Base-by-base conservation (phyloP, 306 rosid genomes). In the Sesbania bispinosa region DNA sequence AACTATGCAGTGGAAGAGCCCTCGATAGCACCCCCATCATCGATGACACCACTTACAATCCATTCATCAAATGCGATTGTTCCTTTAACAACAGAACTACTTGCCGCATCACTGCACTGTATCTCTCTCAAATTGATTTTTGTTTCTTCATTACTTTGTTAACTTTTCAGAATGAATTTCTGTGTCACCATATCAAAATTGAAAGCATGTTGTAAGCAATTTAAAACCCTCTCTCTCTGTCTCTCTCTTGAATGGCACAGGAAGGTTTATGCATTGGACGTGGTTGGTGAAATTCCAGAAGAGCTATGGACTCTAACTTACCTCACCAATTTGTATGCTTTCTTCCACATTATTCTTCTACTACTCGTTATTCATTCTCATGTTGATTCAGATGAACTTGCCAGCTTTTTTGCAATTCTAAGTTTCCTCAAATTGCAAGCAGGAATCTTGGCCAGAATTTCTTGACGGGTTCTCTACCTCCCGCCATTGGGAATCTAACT, bases 11-110 rank as follows among this genome's bases (percentile, higher is more conserved):
- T 45, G 91, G 98, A 38, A 73, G 41, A 1, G 96, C 98, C 45
- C 45, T 57, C 0, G 90, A 82, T 20, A 0, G 55, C 20, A 62
- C 80, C 46, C 27, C 75, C 58, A 0, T 2, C 27, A 23, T 86
- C 21, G 81, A 21, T 0, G 4, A 23, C 41, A 0, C 0, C 0
- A 6, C 29, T 24, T 65, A n/a, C 71, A 80, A 90, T 46, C 96
- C 98, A 11, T 78, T 88, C 57, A 86, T 92, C 83, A 85, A 85
- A 85, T 90, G 98, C 21, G 68, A 59, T 21, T 90, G 96, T 60
- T 78, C 86, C 23, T 69, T 9, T 46, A 13, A 73, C 69, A 67
- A 42, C 52, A 45, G 62, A 43, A 47, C 84, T 4, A 78, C 64
- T 13, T 92, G 98, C 83, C 93, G 24, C 83, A 86, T 92, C n/a